These are phyloP conservation scores for Sutorius eximius DNA, from an alignment of 1,284 basidiomycete species.

Conservation along the genomic window DNA sequence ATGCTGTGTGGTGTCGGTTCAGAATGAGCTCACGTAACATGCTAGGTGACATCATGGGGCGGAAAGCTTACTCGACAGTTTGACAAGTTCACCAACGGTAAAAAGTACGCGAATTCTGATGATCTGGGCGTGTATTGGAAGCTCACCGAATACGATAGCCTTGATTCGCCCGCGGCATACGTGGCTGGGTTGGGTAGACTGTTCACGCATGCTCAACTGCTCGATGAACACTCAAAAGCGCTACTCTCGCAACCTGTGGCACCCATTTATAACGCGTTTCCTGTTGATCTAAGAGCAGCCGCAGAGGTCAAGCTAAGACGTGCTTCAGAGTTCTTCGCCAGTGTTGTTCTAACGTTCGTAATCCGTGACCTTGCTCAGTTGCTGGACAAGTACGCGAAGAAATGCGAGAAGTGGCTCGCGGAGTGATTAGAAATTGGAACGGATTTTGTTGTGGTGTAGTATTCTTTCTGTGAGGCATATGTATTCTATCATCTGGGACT, in stretches of 20 bases:
- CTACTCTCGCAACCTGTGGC: slow-evolving; percentile 62
- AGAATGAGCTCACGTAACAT: slow-evolving; percentile 19
- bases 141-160: slow-evolving; percentile 44
- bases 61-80: slow-evolving; percentile 80
- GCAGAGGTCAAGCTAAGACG: slow-evolving; percentile 78
- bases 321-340: slow-evolving; percentile 88
- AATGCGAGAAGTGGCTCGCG: slow-evolving; percentile 84
- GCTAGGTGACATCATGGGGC: slow-evolving; percentile 67
- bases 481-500: slow-evolving; percentile 45
- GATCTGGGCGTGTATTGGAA: slow-evolving; percentile 6
- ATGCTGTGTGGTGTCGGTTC: not conserved
- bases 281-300: slow-evolving; percentile 57
- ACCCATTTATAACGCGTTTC: slow-evolving; percentile 71
- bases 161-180: slow-evolving; percentile 87
- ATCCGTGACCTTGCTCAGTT: slow-evolving; percentile 81
- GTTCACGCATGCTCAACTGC: slow-evolving; percentile 73
- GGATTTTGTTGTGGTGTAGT: slow-evolving; percentile 32
- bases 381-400: slow-evolving; percentile 90
- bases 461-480: slow-evolving; percentile 32
- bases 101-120: slow-evolving; percentile 62
- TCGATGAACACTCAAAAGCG: slow-evolving; percentile 86
- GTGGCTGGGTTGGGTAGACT: slow-evolving; percentile 77
- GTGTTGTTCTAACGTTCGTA: slow-evolving; percentile 88
- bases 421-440: slow-evolving; percentile 47
- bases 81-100: slow-evolving; percentile 89